Conservation (phyloP, 345 rosid species). For the Hibiscus trionum region DNA sequence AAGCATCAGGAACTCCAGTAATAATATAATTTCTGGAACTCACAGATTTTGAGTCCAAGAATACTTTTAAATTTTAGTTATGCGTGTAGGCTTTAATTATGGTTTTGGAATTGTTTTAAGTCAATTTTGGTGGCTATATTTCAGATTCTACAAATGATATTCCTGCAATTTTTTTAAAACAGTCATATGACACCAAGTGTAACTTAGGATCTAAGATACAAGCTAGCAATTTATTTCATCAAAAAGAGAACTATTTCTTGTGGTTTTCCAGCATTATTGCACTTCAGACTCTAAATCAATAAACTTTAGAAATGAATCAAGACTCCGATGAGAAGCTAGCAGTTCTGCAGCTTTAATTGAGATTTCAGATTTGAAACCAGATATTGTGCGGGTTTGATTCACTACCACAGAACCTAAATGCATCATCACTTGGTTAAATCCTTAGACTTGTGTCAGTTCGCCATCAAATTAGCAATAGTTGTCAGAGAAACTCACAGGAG, state of each 20-base stretch:
- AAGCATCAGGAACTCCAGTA: background rate
- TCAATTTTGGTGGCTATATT: background rate
- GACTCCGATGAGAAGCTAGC: background rate
- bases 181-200: background rate
- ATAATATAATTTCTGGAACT: background rate
- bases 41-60: background rate
- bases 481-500: constrained; percentile 45
- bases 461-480: background rate
- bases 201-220: background rate
- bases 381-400: background rate
- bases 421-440: background rate
- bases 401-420: background rate
- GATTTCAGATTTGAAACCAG: background rate
- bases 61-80: background rate
- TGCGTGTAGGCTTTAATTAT: background rate
- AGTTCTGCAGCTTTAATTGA: background rate
- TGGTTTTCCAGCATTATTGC: background rate
- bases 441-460: background rate
- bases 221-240: background rate
- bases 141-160: background rate
- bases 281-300: background rate
- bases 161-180: background rate
- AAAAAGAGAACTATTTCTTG: background rate
- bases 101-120: background rate
- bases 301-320: background rate